Evolutionary conservation across 2,329 filamentous ascomycete species (phyloP).

Genomic region (Chaetomium sp.): DNA sequence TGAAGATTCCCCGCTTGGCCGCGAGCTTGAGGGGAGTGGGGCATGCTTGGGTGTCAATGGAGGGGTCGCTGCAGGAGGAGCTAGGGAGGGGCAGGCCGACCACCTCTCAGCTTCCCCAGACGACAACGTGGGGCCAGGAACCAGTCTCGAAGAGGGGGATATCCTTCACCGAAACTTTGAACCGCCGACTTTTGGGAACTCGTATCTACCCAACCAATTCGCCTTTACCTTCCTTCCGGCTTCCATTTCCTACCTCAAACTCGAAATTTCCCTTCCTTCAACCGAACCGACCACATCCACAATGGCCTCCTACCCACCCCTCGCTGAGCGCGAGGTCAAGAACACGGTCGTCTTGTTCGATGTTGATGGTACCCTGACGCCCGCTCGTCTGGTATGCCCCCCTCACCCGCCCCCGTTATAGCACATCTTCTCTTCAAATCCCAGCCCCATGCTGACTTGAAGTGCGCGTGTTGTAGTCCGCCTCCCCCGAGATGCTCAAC

Average conservation of each 20-base stretch:
- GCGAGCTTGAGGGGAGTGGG: background rate
- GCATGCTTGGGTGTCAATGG: background rate
- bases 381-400: slow-evolving; percentile 67
- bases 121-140: slow-evolving; percentile 19
- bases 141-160: slow-evolving; percentile 8
- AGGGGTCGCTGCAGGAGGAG: slow-evolving; percentile 9
- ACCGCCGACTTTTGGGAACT: background rate
- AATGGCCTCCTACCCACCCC: slow-evolving; percentile 63
- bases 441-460: background rate
- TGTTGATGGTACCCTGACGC: slow-evolving; percentile 90
- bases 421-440: slow-evolving; percentile 34
- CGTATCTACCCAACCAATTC: slow-evolving; percentile 6
- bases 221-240: background rate
- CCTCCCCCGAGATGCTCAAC: slow-evolving; percentile 78
- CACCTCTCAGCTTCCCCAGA: slow-evolving; percentile 20
- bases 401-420: background rate
- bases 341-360: slow-evolving; percentile 96
- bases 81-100: slow-evolving; percentile 19
- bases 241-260: background rate
- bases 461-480: slow-evolving; percentile 50
- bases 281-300: background rate
- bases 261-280: background rate
- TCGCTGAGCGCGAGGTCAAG: slow-evolving; percentile 82
- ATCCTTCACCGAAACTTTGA: slow-evolving; percentile 21
- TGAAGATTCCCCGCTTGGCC: background rate